These are phyloP conservation scores for Colletotrichum sp. DNA, from an alignment of 2,329 filamentous ascomycete genomes.

Conservation along the genomic window DNA sequence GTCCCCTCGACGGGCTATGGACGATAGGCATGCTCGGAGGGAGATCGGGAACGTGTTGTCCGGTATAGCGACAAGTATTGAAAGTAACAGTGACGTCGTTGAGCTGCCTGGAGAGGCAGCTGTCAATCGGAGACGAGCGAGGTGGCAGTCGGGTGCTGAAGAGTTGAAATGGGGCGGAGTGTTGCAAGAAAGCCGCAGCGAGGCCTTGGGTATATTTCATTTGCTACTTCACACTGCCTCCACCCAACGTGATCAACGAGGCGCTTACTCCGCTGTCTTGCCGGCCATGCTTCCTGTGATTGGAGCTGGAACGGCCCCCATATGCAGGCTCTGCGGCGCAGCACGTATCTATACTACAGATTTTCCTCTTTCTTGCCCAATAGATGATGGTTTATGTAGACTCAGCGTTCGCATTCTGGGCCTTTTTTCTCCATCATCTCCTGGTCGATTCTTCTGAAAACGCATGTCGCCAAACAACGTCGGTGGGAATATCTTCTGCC, in stretches of 20 bases:
- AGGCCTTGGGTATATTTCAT: background rate
- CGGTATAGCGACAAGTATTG: background rate
- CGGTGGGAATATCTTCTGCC: background rate
- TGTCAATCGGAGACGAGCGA: rapidly evolving
- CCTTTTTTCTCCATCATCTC: rapidly evolving
- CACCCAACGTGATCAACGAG: background rate
- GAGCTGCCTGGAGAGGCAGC: background rate
- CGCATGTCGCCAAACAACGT: background rate
- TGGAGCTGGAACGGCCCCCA: rapidly evolving
- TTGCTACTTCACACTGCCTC: background rate
- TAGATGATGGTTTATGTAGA: background rate
- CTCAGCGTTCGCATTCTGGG: background rate
- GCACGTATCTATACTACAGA: background rate
- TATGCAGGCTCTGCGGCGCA: background rate
- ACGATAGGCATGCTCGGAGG: background rate
- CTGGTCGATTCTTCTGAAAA: background rate
- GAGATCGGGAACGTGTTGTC: background rate
- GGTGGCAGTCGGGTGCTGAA: background rate
- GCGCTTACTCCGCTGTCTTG: background rate
- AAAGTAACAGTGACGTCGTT: background rate
- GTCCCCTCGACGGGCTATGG: background rate
- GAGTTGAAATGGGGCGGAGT: background rate
- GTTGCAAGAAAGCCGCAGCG: background rate
- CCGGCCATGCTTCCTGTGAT: background rate
- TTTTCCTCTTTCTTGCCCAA: rapidly evolving